Percentiles rank a stretch among this genome's conserved stretches.
Conservation (phyloP, 306 rosid species). For the barrel medic (Medicago truncatula) region DNA sequence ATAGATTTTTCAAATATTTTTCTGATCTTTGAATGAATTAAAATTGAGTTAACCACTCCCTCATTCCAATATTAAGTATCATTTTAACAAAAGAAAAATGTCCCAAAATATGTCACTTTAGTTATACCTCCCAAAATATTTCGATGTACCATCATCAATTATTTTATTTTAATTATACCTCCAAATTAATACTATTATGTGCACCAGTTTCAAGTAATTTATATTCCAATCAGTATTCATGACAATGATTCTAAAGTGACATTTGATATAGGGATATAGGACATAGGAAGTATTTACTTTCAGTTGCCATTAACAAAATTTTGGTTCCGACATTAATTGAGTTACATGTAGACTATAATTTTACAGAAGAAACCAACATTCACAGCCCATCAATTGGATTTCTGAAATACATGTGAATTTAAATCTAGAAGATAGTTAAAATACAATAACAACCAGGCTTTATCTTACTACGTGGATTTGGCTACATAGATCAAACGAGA, state of each 20-base stretch:
- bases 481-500: not conserved
- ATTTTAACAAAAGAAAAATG: not conserved
- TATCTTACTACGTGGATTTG: not conserved
- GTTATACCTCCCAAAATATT: too few relatives aligned
- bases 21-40: not conserved
- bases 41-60: not conserved
- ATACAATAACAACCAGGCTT: not conserved
- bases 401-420: conserved; percentile 6
- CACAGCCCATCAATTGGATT: conserved; percentile 16
- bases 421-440: conserved; percentile 18
- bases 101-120: not conserved
- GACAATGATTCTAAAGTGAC: not conserved
- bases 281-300: not conserved
- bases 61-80: not conserved
- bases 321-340: not conserved
- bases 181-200: too few relatives aligned
- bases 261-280: too few relatives aligned
- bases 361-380: conserved; percentile 3
- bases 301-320: too few relatives aligned
- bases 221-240: not conserved
- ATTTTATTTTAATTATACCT: too few relatives aligned
- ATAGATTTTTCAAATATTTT: not conserved
- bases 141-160: too few relatives aligned
- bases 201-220: too few relatives aligned
- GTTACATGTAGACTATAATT: not conserved